Conservation (phyloP, 2,329 filamentous ascomycete genomes). For the Trichoderma sp. region DNA sequence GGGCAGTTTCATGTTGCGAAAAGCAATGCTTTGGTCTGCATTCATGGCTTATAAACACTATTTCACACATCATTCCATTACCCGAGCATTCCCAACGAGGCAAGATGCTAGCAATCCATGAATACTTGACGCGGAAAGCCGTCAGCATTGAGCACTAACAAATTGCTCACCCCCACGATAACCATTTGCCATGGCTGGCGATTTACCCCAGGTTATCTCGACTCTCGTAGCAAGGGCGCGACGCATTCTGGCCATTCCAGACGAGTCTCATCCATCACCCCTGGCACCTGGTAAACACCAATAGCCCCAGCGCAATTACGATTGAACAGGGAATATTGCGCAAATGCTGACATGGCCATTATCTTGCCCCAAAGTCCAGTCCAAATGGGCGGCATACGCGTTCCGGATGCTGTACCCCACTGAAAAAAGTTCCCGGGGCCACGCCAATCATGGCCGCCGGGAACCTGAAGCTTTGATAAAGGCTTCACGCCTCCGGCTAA, state of each 20-base stretch:
- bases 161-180: too few species aligned
- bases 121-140: background rate
- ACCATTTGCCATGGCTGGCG: too few species aligned
- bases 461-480: slow-evolving; percentile 6
- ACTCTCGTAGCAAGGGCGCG: background rate
- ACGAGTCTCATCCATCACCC: background rate
- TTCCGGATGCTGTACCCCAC: slow-evolving; percentile 23
- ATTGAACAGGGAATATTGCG: background rate
- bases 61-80: too few species aligned
- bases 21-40: too few species aligned
- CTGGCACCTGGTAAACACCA: background rate
- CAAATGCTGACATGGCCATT: background rate
- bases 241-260: background rate
- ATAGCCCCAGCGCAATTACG: background rate
- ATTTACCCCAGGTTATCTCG: background rate
- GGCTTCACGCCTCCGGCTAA: background rate
- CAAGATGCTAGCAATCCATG: background rate
- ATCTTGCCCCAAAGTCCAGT: background rate
- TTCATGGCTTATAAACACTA: too few species aligned
- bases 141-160: background rate
- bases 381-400: background rate
- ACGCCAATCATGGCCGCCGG: background rate
- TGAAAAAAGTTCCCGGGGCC: slow-evolving; percentile 4
- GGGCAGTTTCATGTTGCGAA: too few species aligned
- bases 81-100: too few species aligned